These are phyloP conservation scores for Juglanconis sp. DNA, from an alignment of 2,329 filamentous ascomycete species.

Conservation along the genomic window DNA sequence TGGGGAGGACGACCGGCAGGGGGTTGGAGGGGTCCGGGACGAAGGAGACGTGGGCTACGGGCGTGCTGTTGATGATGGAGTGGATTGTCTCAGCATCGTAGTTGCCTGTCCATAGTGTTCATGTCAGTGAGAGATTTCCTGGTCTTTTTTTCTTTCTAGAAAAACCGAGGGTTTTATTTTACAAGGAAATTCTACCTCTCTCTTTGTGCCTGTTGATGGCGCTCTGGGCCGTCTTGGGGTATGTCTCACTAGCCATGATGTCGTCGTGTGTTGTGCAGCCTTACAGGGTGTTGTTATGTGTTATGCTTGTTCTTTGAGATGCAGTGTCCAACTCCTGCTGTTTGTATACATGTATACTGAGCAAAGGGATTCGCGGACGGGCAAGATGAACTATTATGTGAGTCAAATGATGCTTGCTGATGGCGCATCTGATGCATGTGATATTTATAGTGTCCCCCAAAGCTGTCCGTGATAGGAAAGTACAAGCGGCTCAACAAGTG, in stretches of 20 bases:
- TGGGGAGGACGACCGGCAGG: constrained; percentile 75
- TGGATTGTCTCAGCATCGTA: constrained; percentile 76
- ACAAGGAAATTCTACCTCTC: background rate
- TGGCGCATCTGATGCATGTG: background rate
- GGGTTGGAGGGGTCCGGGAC: constrained; percentile 54
- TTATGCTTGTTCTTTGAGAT: background rate
- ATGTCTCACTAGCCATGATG: constrained; percentile 7
- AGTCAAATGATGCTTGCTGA: background rate
- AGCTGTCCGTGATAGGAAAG: constrained; percentile 6
- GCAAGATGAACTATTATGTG: background rate
- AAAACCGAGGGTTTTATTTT: too few relatives aligned
- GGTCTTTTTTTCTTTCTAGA: background rate
- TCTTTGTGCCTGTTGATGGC: constrained; percentile 19
- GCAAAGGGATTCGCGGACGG: constrained; percentile 1
- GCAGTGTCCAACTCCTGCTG: background rate
- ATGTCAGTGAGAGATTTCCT: background rate
- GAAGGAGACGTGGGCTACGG: constrained; percentile 79
- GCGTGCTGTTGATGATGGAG: constrained; percentile 68
- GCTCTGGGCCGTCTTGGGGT: constrained; percentile 14
- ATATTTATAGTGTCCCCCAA: background rate
- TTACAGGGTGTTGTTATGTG: background rate
- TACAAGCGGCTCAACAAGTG: constrained; percentile 5
- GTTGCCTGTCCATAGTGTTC: constrained; percentile 44
- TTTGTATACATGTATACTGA: background rate
- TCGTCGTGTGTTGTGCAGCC: background rate